Conservation (phyloP, 2,329 filamentous ascomycete genomes). For the Fusarium clavum region DNA sequence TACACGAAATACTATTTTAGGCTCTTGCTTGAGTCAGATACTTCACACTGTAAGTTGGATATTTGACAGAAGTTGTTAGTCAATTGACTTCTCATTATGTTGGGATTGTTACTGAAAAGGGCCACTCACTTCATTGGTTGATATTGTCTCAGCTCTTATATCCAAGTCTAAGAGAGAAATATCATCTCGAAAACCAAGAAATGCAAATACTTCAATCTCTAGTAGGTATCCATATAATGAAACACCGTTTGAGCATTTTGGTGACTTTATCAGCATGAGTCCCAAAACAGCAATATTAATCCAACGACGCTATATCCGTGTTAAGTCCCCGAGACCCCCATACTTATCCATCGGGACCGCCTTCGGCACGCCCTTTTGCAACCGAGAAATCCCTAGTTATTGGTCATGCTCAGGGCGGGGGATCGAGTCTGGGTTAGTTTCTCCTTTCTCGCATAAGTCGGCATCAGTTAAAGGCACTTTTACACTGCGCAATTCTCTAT, state of each 20-base stretch:
- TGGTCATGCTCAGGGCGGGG: conserved; percentile 26
- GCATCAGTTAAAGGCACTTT: conserved; percentile 9
- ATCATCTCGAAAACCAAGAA: neutral
- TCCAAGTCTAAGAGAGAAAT: neutral
- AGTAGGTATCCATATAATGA: neutral
- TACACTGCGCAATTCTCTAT: conserved; percentile 1
- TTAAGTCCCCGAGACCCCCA: conserved; percentile 21
- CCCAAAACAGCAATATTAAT: neutral
- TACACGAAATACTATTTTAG: neutral
- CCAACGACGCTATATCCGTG: conserved; percentile 11
- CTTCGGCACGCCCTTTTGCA: conserved; percentile 29
- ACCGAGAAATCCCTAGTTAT: conserved; percentile 29
- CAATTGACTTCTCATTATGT: neutral
- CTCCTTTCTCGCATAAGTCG: conserved; percentile 15
- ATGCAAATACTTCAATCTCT: neutral
- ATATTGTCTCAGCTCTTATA: neutral
- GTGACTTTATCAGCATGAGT: neutral
- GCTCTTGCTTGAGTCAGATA: neutral
- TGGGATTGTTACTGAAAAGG: neutral
- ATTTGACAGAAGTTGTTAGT: neutral
- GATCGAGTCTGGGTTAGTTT: neutral
- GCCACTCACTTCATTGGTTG: neutral
- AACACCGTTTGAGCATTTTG: neutral
- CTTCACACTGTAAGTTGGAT: neutral
- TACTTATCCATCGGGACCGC: conserved; percentile 35